Conservation (phyloP, 1,139 yeast species). For the Eremothecium cymbalariae region DNA sequence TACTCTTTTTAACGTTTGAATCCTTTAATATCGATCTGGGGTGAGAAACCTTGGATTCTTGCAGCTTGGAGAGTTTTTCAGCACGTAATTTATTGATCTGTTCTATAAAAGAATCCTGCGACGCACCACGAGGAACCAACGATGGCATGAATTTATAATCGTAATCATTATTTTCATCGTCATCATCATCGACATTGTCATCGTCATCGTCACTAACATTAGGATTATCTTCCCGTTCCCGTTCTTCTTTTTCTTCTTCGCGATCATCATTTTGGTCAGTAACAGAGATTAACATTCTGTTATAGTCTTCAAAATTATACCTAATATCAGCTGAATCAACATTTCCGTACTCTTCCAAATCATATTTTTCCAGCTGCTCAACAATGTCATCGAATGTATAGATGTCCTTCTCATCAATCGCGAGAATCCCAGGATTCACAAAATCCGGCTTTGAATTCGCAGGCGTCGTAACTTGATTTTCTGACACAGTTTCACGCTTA, state of each 20-base stretch:
- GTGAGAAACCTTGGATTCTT: background rate
- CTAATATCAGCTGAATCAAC: slow-evolving; percentile 34
- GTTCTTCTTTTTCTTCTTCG: slow-evolving; percentile 35
- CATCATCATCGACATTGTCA: no score
- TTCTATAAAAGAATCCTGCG: slow-evolving; percentile 27
- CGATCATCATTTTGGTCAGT: slow-evolving; percentile 35
- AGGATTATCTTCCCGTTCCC: slow-evolving; percentile 19
- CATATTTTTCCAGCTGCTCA: slow-evolving; percentile 31
- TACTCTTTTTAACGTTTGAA: slow-evolving; percentile 10
- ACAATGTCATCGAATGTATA: slow-evolving; percentile 31
- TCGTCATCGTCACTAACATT: slow-evolving; percentile 24
- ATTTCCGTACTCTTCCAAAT: slow-evolving; percentile 35
- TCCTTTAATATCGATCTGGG: slow-evolving; percentile 20
- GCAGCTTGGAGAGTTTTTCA: slow-evolving; percentile 4
- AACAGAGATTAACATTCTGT: slow-evolving; percentile 27
- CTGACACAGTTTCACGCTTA: background rate
- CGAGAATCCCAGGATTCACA: slow-evolving; percentile 22
- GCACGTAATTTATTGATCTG: slow-evolving; percentile 26
- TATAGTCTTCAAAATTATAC: slow-evolving; percentile 34
- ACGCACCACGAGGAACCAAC: slow-evolving; percentile 23
- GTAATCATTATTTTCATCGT: no score
- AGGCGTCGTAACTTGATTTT: background rate
- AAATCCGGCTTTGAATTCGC: background rate
- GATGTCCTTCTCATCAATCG: slow-evolving; percentile 46
- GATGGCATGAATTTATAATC: slow-evolving; percentile 10